Evolutionary conservation across 148 eudicot genomes (phyloP).

Genomic region (Amaranthus cruentus): DNA sequence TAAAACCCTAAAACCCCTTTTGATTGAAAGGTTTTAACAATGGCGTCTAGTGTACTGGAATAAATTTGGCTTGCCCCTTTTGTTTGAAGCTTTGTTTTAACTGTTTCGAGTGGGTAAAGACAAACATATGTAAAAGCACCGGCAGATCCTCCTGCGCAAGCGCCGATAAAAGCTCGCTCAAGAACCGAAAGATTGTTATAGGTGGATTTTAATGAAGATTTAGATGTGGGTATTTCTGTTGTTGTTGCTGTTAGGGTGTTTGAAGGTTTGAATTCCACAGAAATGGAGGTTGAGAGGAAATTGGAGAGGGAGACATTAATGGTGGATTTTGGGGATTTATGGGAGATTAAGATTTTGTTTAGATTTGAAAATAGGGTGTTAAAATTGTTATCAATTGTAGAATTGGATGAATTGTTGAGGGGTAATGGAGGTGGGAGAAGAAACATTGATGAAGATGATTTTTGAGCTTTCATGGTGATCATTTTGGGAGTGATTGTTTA

Average conservation of each 20-base stretch:
- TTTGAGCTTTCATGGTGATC: constrained; percentile 32
- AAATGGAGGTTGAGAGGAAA: constrained; percentile 59
- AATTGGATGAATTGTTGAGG: constrained; percentile 12
- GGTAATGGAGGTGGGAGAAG: constrained; percentile 25
- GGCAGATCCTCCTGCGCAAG: constrained; percentile 75
- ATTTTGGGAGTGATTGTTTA: not conserved
- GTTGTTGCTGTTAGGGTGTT: constrained; percentile 27
- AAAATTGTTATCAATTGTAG: constrained; percentile 29
- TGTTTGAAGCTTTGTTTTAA: constrained; percentile 87
- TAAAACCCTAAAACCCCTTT: constrained; percentile 82
- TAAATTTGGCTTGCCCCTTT: constrained; percentile 79
- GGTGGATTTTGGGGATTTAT: constrained; percentile 18
- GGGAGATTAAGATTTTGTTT: constrained; percentile 38
- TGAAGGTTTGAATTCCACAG: constrained; percentile 31
- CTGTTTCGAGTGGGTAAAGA: constrained; percentile 77
- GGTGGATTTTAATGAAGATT: constrained; percentile 36
- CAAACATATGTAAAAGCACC: constrained; percentile 84
- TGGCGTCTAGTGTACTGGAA: constrained; percentile 61
- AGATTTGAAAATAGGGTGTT: constrained; percentile 51
- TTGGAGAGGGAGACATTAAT: constrained; percentile 17
- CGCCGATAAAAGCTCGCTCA: constrained; percentile 83
- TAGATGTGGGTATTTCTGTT: constrained; percentile 40
- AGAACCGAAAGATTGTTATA: constrained; percentile 50
- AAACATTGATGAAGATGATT: constrained; percentile 33
- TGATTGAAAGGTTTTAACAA: constrained; percentile 55